Conservation (phyloP, 1,284 basidiomycete species). For the Marasmius tenuissimus region DNA sequence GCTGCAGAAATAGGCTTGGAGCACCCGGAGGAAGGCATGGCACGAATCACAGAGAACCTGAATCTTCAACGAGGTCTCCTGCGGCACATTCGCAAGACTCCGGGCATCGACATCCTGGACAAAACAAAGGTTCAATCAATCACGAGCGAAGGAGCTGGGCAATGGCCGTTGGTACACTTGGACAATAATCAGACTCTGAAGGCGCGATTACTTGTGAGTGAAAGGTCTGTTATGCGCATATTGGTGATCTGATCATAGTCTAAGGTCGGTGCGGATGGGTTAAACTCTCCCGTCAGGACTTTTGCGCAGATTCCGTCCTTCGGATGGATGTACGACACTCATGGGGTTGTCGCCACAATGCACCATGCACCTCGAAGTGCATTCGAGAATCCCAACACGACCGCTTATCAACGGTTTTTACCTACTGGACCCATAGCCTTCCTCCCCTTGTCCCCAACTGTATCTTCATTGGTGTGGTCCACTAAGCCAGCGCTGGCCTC, state of each 20-base stretch:
- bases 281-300: slow-evolving; percentile 89
- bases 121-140: slow-evolving; percentile 72
- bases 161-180: slow-evolving; percentile 77
- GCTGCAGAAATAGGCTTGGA: slow-evolving; percentile 47
- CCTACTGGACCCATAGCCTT: slow-evolving; percentile 96
- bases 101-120: slow-evolving; percentile 58
- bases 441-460: slow-evolving; percentile 77
- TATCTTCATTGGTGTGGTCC: slow-evolving; percentile 95
- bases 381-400: slow-evolving; percentile 68
- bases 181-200: slow-evolving; percentile 63
- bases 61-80: slow-evolving; percentile 87
- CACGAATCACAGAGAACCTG: slow-evolving; percentile 85
- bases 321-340: slow-evolving; percentile 91
- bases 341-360: slow-evolving; percentile 91
- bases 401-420: slow-evolving; percentile 94
- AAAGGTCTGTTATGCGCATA: background rate
- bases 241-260: slow-evolving; percentile 6
- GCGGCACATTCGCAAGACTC: slow-evolving; percentile 45
- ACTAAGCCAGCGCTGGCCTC: slow-evolving; percentile 79
- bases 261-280: slow-evolving; percentile 94
- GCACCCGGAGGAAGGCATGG: slow-evolving; percentile 54
- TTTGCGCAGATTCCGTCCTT: slow-evolving; percentile 88
- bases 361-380: slow-evolving; percentile 61
- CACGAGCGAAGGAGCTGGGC: slow-evolving; percentile 42
- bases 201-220: slow-evolving; percentile 71